A percentile compares a stretch with the other conserved stretches of the same genome.
Evolutionary conservation across 345 rosid species (phyloP).

Genomic region (Litchi chinensis): DNA sequence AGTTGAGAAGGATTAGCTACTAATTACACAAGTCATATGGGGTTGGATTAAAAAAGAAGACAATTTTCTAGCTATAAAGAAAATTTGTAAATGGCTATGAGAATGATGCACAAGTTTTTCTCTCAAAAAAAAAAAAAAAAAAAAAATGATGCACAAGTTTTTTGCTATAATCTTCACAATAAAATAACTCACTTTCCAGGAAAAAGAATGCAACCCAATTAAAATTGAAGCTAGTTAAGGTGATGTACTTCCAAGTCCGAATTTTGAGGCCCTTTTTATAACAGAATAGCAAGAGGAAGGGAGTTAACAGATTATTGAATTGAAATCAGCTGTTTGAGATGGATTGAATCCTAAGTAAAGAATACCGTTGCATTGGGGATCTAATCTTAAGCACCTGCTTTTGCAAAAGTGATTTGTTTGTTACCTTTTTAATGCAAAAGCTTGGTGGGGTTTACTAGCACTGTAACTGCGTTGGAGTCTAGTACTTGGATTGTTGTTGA

Average conservation of each 20-base stretch:
- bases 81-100: neutral
- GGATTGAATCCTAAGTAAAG: neutral
- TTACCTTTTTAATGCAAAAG: neutral
- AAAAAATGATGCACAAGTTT: too few relatives aligned
- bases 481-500: neutral
- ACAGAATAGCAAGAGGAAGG: neutral
- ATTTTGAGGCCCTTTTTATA: neutral
- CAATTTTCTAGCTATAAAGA: neutral
- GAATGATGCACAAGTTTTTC: too few relatives aligned
- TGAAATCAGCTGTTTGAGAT: too few relatives aligned
- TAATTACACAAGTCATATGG: too few relatives aligned
- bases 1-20: too few relatives aligned
- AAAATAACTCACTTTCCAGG: neutral
- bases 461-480: neutral
- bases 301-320: too few relatives aligned
- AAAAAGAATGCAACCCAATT: neutral
- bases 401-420: neutral
- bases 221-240: neutral
- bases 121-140: too few relatives aligned
- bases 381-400: neutral
- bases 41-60: too few relatives aligned
- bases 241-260: neutral
- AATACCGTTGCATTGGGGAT: too few relatives aligned
- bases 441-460: neutral
- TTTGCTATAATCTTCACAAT: too few relatives aligned